Conservation (phyloP, 805 yeast genomes). For the Lipomyces spencermartinsiae region DNA sequence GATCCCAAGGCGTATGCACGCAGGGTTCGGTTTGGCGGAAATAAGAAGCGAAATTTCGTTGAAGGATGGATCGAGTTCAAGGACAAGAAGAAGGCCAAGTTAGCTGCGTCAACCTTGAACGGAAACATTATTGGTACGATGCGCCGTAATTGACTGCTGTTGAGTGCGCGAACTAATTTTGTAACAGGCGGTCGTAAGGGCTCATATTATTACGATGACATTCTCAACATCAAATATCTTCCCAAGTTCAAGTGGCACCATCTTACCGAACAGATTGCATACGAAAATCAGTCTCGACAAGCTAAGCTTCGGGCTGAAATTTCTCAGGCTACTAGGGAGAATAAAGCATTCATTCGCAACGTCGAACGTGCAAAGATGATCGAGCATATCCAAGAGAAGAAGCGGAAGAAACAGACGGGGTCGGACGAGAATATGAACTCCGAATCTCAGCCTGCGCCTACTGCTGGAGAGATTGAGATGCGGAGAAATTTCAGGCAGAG, state of each 20-base stretch:
- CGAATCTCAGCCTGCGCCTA: conserved; percentile 28
- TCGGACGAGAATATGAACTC: conserved; percentile 41
- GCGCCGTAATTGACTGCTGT: too few relatives aligned
- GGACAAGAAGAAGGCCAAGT: conserved; percentile 83
- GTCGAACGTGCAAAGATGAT: conserved; percentile 87
- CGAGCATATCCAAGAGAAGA: conserved; percentile 64
- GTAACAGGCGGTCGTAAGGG: conserved; percentile 80
- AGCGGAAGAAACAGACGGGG: conserved; percentile 49
- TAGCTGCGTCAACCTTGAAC: conserved; percentile 84
- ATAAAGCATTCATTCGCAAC: conserved; percentile 80
- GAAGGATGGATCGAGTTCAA: conserved; percentile 98
- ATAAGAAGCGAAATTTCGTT: conserved; percentile 81
- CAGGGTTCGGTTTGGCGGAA: conserved; percentile 87
- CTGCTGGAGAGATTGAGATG: conserved; percentile 47
- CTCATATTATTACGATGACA: conserved; percentile 90
- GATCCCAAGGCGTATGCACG: conserved; percentile 65
- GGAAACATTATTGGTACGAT: conserved; percentile 71
- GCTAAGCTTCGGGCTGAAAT: conserved; percentile 86
- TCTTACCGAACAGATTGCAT: conserved; percentile 88
- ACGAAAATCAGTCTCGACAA: conserved; percentile 87
- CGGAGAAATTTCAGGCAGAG: conserved; percentile 72
- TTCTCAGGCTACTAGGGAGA: conserved; percentile 84
- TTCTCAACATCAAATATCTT: conserved; percentile 86
- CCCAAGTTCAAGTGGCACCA: conserved; percentile 95
- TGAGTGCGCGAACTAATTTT: not conserved